Conservation (phyloP, 2,329 filamentous ascomycete genomes). For the Colletotrichum eleusines region DNA sequence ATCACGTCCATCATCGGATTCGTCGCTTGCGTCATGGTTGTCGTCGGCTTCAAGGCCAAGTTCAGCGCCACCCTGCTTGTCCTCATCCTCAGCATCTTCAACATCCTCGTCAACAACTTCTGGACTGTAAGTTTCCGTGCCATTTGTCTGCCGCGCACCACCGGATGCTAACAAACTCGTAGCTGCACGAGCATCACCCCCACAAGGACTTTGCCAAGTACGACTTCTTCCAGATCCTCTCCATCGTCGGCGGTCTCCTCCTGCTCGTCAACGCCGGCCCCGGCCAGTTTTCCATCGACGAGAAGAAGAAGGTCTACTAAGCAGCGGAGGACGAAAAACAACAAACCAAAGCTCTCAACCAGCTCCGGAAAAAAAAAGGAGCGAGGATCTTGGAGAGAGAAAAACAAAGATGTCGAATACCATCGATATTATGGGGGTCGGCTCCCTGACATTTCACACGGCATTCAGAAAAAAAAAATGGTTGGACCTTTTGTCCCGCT, state of each 20-base stretch:
- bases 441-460: constrained; percentile 40
- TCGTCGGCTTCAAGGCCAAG: constrained; percentile 99
- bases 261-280: constrained; percentile 99
- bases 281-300: constrained; percentile 96
- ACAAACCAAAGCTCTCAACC: constrained; percentile 8
- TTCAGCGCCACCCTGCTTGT: constrained; percentile 97
- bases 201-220: constrained; percentile 99
- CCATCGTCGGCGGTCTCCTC: constrained; percentile 95
- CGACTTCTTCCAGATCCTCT: constrained; percentile 99
- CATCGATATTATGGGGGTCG: constrained; percentile 15
- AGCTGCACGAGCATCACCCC: constrained; percentile 97
- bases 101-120: constrained; percentile 98
- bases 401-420: constrained; percentile 11
- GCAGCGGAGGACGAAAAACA: constrained; percentile 18
- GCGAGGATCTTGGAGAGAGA: constrained; percentile 9
- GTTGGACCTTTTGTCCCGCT: constrained; percentile 39
- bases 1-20: constrained; percentile 87
- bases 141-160: neutral
- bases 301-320: constrained; percentile 99
- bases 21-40: constrained; percentile 96
- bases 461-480: constrained; percentile 42
- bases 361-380: constrained; percentile 14
- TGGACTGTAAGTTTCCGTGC: constrained; percentile 84
- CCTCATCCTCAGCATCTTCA: constrained; percentile 95
- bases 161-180: constrained; percentile 13